Base-by-base conservation (phyloP, 495 filamentous ascomycete genomes). In the Aspergillus heteromorphus region DNA sequence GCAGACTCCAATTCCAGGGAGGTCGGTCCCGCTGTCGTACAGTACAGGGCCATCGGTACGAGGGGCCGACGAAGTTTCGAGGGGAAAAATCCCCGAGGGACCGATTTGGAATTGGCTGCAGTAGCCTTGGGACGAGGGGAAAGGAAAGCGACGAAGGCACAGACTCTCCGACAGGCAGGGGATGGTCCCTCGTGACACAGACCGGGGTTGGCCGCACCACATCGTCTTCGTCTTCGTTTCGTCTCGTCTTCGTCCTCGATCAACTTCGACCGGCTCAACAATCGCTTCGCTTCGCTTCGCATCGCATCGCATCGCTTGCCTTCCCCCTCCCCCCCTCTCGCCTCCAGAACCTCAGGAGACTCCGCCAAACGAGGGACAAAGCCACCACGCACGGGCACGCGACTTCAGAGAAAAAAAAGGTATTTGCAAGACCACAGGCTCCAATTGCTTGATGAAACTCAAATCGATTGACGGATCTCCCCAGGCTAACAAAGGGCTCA, bases 71-170 rank as follows among this genome's bases (percentile, higher is more conserved):
- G 27, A 47, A 29, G 43, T 25, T 25, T 25, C 43, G 43, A 47
- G 14, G 40, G 40, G 21, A 27, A 47, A 45, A 27, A 47, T 47
- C 43, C 43, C 43, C 43, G 43, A 47, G 23, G 42, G 4, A 27
- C 16, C 20, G 43, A 47, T 47, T 16, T 23, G 43, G 43, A 47
- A 47, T 47, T 47, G 43, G 43, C 43, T 47, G 43, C 43, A 47
- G 23, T 27, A 27, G 43, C 9, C 13, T 47, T 29, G 5, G 20
- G 43, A 2, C 14, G 27, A 47, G 43, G 42, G 43, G 43, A 47
- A 47, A 14, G 29, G 13, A 6, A 16, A 27, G n/a, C n/a, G n/a
- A n/a, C n/a, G n/a, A 27, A 27, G 23, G 23, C 7, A 27, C 23
- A 27, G 23, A n/a, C n/a, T n/a, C n/a, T n/a, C n/a, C n/a, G n/a